These are phyloP conservation scores for Leptosphaerulina australis DNA, from an alignment of 2,329 filamentous ascomycete genomes.

Conservation along the genomic window DNA sequence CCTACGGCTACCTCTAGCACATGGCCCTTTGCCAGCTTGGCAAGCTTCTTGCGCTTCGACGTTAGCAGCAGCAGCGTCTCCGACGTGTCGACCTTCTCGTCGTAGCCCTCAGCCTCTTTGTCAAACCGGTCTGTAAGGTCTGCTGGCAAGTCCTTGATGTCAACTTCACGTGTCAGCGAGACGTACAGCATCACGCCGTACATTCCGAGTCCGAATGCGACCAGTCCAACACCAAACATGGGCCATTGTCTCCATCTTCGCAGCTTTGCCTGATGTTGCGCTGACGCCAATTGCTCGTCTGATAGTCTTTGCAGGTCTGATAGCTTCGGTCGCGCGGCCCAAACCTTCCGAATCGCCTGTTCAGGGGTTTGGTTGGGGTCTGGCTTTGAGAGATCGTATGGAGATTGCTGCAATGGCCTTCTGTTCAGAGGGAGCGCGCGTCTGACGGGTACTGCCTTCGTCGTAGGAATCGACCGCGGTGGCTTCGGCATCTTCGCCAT, in stretches of 20 bases:
- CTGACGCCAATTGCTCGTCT: slow-evolving; percentile 36
- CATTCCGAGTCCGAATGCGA: slow-evolving; percentile 50
- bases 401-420: slow-evolving; percentile 20
- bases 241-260: slow-evolving; percentile 41
- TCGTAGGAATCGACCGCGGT: slow-evolving; percentile 30
- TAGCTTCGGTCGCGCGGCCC: slow-evolving; percentile 34
- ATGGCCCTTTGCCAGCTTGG: slow-evolving; percentile 51
- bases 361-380: slow-evolving; percentile 24
- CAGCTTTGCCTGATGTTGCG: slow-evolving; percentile 36
- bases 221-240: slow-evolving; percentile 39
- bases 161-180: slow-evolving; percentile 35
- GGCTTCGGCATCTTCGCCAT: slow-evolving; percentile 46
- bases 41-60: slow-evolving; percentile 49
- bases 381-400: slow-evolving; percentile 20
- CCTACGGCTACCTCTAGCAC: slow-evolving; percentile 58
- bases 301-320: slow-evolving; percentile 35
- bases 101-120: slow-evolving; percentile 53
- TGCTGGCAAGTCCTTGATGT: slow-evolving; percentile 37
- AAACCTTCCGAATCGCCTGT: slow-evolving; percentile 29
- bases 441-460: slow-evolving; percentile 28
- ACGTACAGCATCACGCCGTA: slow-evolving; percentile 49
- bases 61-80: slow-evolving; percentile 53
- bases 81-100: slow-evolving; percentile 54
- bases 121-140: slow-evolving; percentile 56
- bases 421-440: slow-evolving; percentile 25